Percentiles rank a stretch among this genome's conserved stretches.
Conservation (phyloP, 2,329 filamentous ascomycete genomes). For the Pestalotiopsis sp. region DNA sequence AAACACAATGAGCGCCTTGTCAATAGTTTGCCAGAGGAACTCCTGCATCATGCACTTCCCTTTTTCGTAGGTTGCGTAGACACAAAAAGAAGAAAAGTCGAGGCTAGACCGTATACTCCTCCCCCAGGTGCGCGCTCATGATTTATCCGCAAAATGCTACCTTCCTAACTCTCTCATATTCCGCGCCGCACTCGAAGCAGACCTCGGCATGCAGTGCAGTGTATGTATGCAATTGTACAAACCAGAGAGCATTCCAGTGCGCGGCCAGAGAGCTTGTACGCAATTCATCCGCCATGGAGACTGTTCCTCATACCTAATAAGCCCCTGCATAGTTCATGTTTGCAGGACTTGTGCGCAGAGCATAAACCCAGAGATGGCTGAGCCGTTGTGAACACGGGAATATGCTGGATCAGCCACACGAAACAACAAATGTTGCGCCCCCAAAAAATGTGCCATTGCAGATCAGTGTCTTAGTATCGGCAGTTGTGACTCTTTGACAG, state of each 20-base stretch:
- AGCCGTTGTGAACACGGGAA: neutral
- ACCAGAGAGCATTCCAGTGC: no score
- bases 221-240: neutral
- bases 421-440: conserved; percentile 5
- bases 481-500: conserved; percentile 9
- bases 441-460: neutral
- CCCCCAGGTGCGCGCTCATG: neutral
- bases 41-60: conserved; percentile 5
- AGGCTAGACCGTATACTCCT: neutral
- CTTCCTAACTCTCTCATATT: conserved; percentile 14
- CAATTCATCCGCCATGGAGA: no score
- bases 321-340: no score
- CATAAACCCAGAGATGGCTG: neutral
- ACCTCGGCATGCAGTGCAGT: neutral
- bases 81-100: neutral
- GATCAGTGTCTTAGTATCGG: conserved; percentile 10
- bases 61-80: neutral
- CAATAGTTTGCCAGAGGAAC: neutral
- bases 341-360: neutral
- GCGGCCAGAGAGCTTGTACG: no score
- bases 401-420: conserved; percentile 7
- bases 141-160: conserved; percentile 13
- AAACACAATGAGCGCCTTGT: neutral
- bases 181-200: conserved; percentile 12
- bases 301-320: no score